A percentile compares a stretch with the other conserved stretches of the same genome.
These are phyloP conservation scores for Tothia fuscella DNA, from an alignment of 2,329 filamentous ascomycete genomes.

Conservation along the genomic window DNA sequence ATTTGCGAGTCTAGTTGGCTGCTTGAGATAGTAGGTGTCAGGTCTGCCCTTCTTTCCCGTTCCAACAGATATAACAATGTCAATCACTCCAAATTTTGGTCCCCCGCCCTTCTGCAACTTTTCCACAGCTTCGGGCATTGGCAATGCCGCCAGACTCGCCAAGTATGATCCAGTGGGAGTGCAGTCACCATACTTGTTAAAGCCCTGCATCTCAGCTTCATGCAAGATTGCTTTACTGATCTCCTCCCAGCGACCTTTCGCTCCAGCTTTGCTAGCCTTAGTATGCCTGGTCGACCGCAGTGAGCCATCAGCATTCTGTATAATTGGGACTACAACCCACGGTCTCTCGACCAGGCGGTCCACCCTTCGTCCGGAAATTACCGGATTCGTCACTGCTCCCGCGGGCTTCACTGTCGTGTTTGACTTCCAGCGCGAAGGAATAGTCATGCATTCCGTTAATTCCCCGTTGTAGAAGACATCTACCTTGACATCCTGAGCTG, in stretches of 20 bases:
- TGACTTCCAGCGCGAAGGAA: not conserved
- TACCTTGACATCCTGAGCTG: constrained; percentile 28
- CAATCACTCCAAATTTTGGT: constrained; percentile 25
- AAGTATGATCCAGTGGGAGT: constrained; percentile 29
- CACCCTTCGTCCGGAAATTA: constrained; percentile 29
- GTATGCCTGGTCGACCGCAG: constrained; percentile 11
- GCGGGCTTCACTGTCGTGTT: constrained; percentile 4
- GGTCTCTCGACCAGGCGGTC: constrained; percentile 31
- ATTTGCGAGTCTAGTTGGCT: not conserved
- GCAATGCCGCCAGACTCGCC: constrained; percentile 23
- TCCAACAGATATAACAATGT: constrained; percentile 20
- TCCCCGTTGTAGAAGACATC: constrained; percentile 38
- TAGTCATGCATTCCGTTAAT: constrained; percentile 18
- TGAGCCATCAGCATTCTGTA: constrained; percentile 17
- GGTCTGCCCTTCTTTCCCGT: constrained; percentile 8
- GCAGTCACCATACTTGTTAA: constrained; percentile 20
- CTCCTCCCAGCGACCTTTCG: constrained; percentile 24
- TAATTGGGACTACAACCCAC: constrained; percentile 28
- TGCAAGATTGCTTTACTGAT: constrained; percentile 20
- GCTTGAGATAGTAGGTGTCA: not conserved
- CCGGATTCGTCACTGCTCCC: constrained; percentile 12
- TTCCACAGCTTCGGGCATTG: constrained; percentile 24
- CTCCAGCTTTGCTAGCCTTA: constrained; percentile 4
- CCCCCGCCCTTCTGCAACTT: constrained; percentile 21
- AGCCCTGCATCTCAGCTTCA: constrained; percentile 25